phyloP scores from a whole-genome alignment of 2,329 filamentous ascomycete genomes.

The Aphanocladium album region DNA sequence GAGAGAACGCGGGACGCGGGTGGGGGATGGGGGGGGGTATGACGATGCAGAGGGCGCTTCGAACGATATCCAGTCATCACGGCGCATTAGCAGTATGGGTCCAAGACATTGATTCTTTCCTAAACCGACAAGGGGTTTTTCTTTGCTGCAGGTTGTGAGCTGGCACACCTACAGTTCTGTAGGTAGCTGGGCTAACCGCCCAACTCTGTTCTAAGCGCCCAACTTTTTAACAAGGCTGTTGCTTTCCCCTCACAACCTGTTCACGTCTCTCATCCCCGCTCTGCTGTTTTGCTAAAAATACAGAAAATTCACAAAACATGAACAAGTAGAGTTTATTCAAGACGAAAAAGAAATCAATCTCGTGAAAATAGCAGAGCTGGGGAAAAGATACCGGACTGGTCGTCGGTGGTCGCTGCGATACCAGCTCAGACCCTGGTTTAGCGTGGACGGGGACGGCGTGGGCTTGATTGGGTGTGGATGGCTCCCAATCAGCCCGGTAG shows the following conservation, averaged over 20 bases:
- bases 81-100: neutral
- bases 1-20: too few species aligned
- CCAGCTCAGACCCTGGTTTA: neutral
- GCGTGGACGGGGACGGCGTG: neutral
- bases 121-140: neutral
- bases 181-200: neutral
- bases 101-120: too few species aligned
- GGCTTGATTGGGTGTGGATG: conserved; percentile 4
- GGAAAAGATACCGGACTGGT: neutral
- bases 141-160: too few species aligned
- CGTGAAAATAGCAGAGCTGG: too few species aligned
- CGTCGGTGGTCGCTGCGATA: neutral
- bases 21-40: too few species aligned
- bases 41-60: neutral
- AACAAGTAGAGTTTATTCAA: too few species aligned
- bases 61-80: neutral
- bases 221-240: neutral
- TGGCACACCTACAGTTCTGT: too few species aligned
- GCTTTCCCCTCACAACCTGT: too few species aligned
- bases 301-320: too few species aligned
- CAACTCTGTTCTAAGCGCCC: neutral
- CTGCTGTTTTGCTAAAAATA: too few species aligned
- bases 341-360: too few species aligned
- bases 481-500: neutral
- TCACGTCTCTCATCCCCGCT: too few species aligned